A percentile compares a stretch with the other conserved stretches of the same genome.
phyloP scores from a whole-genome alignment of 208 protist genomes.

The Crithidia sp. region DNA sequence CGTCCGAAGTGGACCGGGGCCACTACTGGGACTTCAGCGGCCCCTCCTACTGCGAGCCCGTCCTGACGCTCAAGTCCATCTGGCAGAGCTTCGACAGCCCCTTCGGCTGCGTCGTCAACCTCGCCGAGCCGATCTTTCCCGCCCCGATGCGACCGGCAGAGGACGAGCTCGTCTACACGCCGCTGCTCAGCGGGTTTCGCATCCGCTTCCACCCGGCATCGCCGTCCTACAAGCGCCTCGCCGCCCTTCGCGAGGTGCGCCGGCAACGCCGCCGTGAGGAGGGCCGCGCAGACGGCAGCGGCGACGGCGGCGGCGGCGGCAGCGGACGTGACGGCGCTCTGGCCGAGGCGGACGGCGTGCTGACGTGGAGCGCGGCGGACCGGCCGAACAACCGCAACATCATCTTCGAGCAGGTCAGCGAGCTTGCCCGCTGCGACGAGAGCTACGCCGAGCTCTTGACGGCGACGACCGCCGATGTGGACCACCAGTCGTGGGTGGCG shows the following conservation, averaged over 20 bases:
- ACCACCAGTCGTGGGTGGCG: conserved; percentile 88
- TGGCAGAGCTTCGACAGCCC: conserved; percentile 82
- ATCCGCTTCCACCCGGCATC: conserved; percentile 76
- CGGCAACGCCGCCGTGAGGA: conserved; percentile 35
- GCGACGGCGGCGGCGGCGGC: not conserved
- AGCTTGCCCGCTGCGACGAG: conserved; percentile 65
- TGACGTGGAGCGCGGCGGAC: conserved; percentile 79
- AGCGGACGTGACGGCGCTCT: conserved; percentile 1
- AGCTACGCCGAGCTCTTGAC: conserved; percentile 68
- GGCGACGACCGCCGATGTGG: conserved; percentile 71
- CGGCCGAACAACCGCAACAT: conserved; percentile 83
- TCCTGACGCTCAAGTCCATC: conserved; percentile 56
- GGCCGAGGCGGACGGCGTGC: conserved; percentile 50
- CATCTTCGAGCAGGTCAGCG: conserved; percentile 70
- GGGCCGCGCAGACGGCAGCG: not conserved
- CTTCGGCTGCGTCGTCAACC: conserved; percentile 74
- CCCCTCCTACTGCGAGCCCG: conserved; percentile 72
- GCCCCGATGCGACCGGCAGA: conserved; percentile 65
- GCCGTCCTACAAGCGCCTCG: conserved; percentile 54
- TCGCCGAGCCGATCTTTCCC: conserved; percentile 59
- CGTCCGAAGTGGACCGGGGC: conserved; percentile 18
- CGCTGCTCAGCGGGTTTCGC: conserved; percentile 84
- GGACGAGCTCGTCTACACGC: conserved; percentile 78
- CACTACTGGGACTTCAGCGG: conserved; percentile 50
- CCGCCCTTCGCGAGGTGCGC: conserved; percentile 41